Percentiles rank a stretch among this genome's conserved stretches.
These are phyloP conservation scores for Sporothrix mexicana DNA, from an alignment of 2,329 filamentous ascomycete species.

Conservation along the genomic window DNA sequence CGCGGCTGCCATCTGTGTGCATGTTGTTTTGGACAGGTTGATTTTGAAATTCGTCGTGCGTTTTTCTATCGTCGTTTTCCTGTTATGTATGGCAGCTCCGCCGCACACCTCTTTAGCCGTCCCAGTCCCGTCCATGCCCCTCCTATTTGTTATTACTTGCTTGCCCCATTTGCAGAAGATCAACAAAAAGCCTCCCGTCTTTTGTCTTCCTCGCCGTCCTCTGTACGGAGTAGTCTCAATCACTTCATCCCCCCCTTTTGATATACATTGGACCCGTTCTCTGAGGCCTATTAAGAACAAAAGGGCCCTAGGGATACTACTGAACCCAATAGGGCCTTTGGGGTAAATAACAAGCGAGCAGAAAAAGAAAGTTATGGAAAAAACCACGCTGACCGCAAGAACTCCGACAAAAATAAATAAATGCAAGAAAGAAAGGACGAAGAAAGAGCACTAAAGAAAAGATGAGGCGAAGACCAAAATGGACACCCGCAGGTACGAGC, in stretches of 20 bases:
- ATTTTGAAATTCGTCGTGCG: not conserved
- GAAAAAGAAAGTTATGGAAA: not conserved
- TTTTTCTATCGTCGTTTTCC: not conserved
- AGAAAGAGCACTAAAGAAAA: not conserved
- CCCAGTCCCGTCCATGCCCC: not conserved
- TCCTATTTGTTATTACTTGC: not conserved
- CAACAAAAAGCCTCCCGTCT: not conserved
- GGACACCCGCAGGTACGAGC: conserved; percentile 14
- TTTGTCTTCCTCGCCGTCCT: conserved; percentile 6
- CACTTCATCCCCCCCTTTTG: not conserved
- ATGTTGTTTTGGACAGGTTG: not conserved
- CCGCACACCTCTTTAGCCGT: not conserved
- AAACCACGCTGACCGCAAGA: not conserved
- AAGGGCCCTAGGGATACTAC: not conserved
- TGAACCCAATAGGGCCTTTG: not conserved
- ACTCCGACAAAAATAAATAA: not conserved
- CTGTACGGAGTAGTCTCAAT: conserved; percentile 8
- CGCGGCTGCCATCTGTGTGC: conserved; percentile 5
- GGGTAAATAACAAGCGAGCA: conserved; percentile 7
- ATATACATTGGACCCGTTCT: conserved; percentile 5
- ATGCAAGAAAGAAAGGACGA: not conserved
- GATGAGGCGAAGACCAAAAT: no score
- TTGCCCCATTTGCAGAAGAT: conserved; percentile 15
- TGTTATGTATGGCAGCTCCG: conserved; percentile 10
- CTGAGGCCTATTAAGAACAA: not conserved